Conservation (phyloP, 352 stramenopile species). For the Phytopythium boreale region DNA sequence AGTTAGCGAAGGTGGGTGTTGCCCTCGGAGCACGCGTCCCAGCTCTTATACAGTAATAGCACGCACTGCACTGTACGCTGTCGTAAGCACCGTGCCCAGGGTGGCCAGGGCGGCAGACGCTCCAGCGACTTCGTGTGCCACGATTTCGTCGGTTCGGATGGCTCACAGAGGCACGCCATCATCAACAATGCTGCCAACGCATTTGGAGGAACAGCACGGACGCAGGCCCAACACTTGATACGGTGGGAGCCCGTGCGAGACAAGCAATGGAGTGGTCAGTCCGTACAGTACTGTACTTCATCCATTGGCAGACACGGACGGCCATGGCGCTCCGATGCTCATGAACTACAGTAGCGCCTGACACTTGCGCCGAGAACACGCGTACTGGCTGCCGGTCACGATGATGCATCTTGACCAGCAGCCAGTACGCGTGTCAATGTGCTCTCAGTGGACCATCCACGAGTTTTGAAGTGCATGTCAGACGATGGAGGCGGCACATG, state of each 20-base stretch:
- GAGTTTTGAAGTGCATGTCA: not conserved
- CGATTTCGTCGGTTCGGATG: not conserved
- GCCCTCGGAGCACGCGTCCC: too few species aligned
- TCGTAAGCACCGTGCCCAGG: too few species aligned
- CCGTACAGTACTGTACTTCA: not conserved
- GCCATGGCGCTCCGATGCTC: not conserved
- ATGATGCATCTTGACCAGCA: not conserved
- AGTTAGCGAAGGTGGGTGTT: too few species aligned
- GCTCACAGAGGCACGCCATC: not conserved
- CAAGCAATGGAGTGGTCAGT: not conserved
- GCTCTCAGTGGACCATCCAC: not conserved
- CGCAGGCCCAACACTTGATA: not conserved
- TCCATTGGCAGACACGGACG: too few species aligned
- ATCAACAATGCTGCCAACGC: not conserved
- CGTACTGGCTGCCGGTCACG: too few species aligned
- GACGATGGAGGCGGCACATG: not conserved
- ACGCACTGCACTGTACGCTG: too few species aligned
- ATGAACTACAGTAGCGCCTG: not conserved
- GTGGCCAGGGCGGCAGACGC: too few species aligned
- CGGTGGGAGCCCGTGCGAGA: not conserved
- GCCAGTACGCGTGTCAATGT: not conserved
- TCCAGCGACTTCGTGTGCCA: not conserved
- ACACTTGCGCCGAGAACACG: too few species aligned
- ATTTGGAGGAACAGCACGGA: not conserved
- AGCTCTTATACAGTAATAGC: too few species aligned